Percentiles rank a stretch among this genome's conserved stretches.
Conservation (phyloP, 257 asterid genomes). For the Asclepias syriaca region DNA sequence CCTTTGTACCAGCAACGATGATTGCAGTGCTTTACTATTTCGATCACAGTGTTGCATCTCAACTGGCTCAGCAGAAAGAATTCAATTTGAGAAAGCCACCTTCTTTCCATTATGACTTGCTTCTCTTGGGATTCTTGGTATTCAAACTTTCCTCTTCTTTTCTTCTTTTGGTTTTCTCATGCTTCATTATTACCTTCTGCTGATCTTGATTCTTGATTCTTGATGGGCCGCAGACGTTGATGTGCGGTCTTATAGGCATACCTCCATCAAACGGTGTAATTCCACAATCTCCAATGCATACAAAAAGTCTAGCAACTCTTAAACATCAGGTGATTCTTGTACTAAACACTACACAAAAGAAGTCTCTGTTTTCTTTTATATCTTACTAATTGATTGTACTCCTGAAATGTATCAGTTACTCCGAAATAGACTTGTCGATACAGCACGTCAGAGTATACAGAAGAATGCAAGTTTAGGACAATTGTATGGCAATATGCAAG, state of each 20-base stretch:
- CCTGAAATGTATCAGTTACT: constrained; percentile 44
- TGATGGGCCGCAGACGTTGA: constrained; percentile 44
- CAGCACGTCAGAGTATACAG: constrained; percentile 66
- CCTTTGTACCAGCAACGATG: constrained; percentile 87
- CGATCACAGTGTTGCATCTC: constrained; percentile 92
- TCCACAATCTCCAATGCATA: constrained; percentile 96
- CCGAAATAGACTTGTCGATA: constrained; percentile 56
- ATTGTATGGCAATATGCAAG: constrained; percentile 82
- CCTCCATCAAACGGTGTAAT: constrained; percentile 92
- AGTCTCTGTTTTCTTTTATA: neutral
- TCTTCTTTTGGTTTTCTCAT: neutral
- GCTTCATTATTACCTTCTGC: neutral
- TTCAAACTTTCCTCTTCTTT: neutral
- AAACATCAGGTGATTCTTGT: constrained; percentile 63
- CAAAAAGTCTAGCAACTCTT: constrained; percentile 80
- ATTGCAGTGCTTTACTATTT: constrained; percentile 87
- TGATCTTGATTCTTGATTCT: neutral
- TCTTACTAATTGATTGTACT: neutral
- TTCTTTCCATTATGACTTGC: constrained; percentile 73
- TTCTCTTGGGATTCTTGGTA: constrained; percentile 84
- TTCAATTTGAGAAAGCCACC: constrained; percentile 82
- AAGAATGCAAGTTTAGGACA: constrained; percentile 72
- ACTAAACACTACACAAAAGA: no score
- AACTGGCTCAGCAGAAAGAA: constrained; percentile 82
- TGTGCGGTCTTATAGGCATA: constrained; percentile 85